These are phyloP conservation scores for Paulownia fortunei DNA, from an alignment of 257 asterid genomes.

Conservation along the genomic window DNA sequence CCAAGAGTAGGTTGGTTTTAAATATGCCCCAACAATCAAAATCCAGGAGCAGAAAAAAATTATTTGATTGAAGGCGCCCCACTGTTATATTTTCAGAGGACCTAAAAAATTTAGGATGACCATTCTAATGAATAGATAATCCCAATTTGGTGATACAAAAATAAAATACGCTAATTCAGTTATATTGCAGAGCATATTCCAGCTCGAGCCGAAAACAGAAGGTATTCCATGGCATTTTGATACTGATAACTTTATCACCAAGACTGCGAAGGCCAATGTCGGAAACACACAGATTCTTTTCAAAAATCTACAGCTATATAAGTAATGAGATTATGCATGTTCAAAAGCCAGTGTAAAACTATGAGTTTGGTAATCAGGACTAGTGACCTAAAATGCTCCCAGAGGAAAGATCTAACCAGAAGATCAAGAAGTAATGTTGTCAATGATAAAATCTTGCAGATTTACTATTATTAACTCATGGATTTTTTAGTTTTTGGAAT, in stretches of 20 bases:
- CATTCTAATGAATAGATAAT: background rate
- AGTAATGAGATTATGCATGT: background rate
- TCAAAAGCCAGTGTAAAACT: background rate
- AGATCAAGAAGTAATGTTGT: background rate
- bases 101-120: background rate
- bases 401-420: background rate
- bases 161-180: slow-evolving; percentile 1
- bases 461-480: background rate
- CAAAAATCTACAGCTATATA: slow-evolving; percentile 12
- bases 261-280: background rate
- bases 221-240: background rate
- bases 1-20: slow-evolving; percentile 9
- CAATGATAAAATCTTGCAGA: background rate
- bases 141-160: background rate
- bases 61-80: background rate
- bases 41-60: background rate
- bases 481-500: background rate
- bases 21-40: background rate
- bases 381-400: background rate
- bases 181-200: slow-evolving; percentile 13
- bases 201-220: background rate
- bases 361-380: background rate
- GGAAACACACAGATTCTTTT: background rate
- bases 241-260: slow-evolving; percentile 9
- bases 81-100: background rate